Evolutionary conservation across 306 rosid species (phyloP).

Genomic region (Malus sieversii): DNA sequence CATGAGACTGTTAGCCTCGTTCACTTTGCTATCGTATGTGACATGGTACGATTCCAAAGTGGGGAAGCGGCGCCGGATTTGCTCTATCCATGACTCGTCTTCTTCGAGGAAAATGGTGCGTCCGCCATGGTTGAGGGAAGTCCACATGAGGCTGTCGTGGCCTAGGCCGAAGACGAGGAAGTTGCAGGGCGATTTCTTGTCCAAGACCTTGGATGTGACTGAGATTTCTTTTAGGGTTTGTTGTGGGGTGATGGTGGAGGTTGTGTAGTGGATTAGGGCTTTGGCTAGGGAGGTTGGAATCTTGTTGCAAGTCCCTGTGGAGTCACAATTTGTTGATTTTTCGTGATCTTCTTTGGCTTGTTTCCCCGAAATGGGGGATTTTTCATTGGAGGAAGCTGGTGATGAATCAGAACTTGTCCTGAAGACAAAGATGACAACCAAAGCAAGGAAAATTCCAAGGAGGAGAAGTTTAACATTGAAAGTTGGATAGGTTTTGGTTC

Average conservation of each 20-base stretch:
- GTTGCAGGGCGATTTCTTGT: constrained; percentile 59
- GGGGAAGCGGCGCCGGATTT: constrained; percentile 43
- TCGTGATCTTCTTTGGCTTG: background rate
- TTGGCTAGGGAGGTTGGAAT: constrained; percentile 45
- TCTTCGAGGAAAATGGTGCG: constrained; percentile 65
- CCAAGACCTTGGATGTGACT: constrained; percentile 42
- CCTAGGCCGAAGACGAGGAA: constrained; percentile 75
- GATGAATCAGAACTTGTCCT: constrained; percentile 33
- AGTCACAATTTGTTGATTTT: constrained; percentile 3
- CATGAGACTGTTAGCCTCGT: constrained; percentile 54
- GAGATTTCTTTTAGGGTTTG: constrained; percentile 65
- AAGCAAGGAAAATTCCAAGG: constrained; percentile 35
- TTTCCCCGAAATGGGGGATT: constrained; percentile 1
- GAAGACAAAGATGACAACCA: constrained; percentile 44
- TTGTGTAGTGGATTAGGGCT: constrained; percentile 61
- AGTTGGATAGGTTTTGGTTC: constrained; percentile 46
- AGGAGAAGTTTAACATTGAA: constrained; percentile 50
- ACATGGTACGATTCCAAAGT: constrained; percentile 53
- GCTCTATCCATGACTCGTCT: constrained; percentile 65
- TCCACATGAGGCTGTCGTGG: constrained; percentile 88
- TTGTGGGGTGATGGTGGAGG: constrained; percentile 67
- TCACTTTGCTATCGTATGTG: constrained; percentile 50
- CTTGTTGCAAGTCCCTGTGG: constrained; percentile 28
- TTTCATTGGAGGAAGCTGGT: background rate
- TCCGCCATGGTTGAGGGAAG: constrained; percentile 56